A percentile compares a stretch with the other conserved stretches of the same genome.
phyloP scores from a whole-genome alignment of 2,329 filamentous ascomycete species.

The Epicoccum nigrum region DNA sequence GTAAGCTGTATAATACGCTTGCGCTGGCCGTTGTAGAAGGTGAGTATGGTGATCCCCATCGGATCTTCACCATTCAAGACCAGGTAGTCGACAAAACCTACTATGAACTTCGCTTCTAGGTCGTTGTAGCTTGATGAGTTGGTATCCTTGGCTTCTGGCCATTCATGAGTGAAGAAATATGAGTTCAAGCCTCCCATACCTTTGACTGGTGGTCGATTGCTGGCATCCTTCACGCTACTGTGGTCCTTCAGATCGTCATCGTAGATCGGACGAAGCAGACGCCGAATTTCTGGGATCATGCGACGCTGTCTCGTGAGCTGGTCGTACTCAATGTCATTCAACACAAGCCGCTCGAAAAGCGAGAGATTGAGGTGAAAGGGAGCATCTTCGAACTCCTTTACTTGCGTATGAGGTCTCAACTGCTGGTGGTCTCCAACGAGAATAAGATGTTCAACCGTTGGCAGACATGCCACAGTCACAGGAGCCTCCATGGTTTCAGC shows the following conservation, averaged over 20 bases:
- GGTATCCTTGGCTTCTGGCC: conserved; percentile 67
- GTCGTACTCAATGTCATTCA: conserved; percentile 66
- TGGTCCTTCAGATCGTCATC: conserved; percentile 63
- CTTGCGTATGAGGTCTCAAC: conserved; percentile 71
- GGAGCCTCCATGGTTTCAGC: conserved; percentile 75
- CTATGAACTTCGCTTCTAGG: conserved; percentile 77
- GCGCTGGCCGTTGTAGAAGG: conserved; percentile 86
- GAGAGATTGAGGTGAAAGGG: conserved; percentile 75
- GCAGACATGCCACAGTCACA: conserved; percentile 64
- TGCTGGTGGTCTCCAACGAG: conserved; percentile 83
- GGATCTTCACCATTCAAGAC: conserved; percentile 67
- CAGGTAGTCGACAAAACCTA: conserved; percentile 74
- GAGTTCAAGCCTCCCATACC: conserved; percentile 68
- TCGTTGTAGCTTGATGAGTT: conserved; percentile 72
- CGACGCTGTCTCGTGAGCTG: conserved; percentile 72
- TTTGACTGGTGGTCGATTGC: conserved; percentile 58
- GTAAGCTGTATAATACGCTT: conserved; percentile 65
- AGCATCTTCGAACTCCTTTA: conserved; percentile 62
- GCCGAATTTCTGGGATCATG: conserved; percentile 73
- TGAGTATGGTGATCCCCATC: conserved; percentile 75
- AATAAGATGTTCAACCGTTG: conserved; percentile 68
- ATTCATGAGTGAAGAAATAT: conserved; percentile 69
- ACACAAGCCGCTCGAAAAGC: conserved; percentile 79
- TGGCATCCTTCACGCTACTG: conserved; percentile 54
- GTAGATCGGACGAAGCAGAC: conserved; percentile 68